Base-by-base conservation (phyloP, 345 rosid species). In the Salix dunnii region DNA sequence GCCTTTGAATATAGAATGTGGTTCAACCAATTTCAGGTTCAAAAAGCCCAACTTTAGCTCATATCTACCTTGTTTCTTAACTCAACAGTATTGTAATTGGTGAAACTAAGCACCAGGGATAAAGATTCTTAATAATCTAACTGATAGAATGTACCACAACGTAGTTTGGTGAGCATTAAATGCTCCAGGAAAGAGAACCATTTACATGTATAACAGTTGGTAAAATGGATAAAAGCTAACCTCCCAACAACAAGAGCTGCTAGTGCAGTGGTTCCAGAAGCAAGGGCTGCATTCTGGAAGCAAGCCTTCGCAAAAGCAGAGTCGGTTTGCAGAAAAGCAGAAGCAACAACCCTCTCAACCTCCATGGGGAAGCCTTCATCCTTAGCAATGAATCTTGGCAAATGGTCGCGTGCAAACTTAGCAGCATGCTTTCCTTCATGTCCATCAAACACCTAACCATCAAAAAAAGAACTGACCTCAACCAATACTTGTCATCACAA, bases 371-470 rank as follows among this genome's bases (percentile, higher is more conserved):
- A 94, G 75, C 84, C 87, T 82, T 81, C 84, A 80, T 92, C 90
- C 77, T 88, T 86, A 30, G 89, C 79, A 72, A 94, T 92, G 82
- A 86, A 89, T 82, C 87, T 92, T 9, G 91, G 93, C 77, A 93
- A 85, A 79, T 90, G 85, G 77, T 33, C 16, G 88, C 91, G 65
- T 51, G 94, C 92, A 80, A 91, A 93, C 48, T 92, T 91, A 48
- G 98, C 97, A 28, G 98, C 98, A 84, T 92, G 94, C 81, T 90
- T 92, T 74, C 98, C 97, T 31, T 91, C 96, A 84, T 94, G 97
- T 38, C 98, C 97, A 83, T 94, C 98, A 82, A 93, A 91, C 10
- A 91, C 87, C 92, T 90, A 76, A 70, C 12, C 69, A 73, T 25
- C 27, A 58, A 23, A 55, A 23, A 58, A 28, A 10, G 14, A 58